phyloP scores from a whole-genome alignment of 2,329 filamentous ascomycete species.

The Pseudogymnoascus sp. region DNA sequence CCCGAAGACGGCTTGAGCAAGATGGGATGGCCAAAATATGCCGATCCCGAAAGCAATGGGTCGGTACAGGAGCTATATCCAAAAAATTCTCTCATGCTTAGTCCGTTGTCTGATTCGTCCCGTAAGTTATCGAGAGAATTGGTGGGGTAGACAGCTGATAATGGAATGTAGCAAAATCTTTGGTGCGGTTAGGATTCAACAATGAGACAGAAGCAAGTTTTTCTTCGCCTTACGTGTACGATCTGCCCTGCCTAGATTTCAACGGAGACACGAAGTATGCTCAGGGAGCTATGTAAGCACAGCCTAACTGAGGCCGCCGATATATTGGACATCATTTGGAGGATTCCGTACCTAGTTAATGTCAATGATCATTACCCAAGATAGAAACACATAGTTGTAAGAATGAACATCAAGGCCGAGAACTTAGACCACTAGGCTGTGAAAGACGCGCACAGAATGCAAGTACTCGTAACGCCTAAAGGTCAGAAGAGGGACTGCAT shows the following conservation, averaged over 20 bases:
- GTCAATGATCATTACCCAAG: neutral
- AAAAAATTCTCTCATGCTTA: neutral
- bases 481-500: too few species aligned
- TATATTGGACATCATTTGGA: neutral
- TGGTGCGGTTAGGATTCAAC: constrained; percentile 23
- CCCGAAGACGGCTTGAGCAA: constrained; percentile 23
- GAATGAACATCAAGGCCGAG: neutral
- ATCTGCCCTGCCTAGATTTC: constrained; percentile 20
- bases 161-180: constrained; percentile 15
- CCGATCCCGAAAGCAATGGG: neutral
- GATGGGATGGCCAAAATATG: constrained; percentile 16
- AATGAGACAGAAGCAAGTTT: constrained; percentile 17
- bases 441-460: neutral
- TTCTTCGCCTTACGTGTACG: constrained; percentile 16
- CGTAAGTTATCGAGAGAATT: neutral
- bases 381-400: neutral
- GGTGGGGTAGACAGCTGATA: neutral
- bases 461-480: too few species aligned
- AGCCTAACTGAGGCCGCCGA: neutral
- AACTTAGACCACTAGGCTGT: neutral
- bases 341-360: neutral
- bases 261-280: constrained; percentile 18
- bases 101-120: neutral
- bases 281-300: constrained; percentile 23
- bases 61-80: neutral